Evolutionary conservation across 495 filamentous ascomycete species (phyloP).

Genomic region (Penicillium diatomitis): DNA sequence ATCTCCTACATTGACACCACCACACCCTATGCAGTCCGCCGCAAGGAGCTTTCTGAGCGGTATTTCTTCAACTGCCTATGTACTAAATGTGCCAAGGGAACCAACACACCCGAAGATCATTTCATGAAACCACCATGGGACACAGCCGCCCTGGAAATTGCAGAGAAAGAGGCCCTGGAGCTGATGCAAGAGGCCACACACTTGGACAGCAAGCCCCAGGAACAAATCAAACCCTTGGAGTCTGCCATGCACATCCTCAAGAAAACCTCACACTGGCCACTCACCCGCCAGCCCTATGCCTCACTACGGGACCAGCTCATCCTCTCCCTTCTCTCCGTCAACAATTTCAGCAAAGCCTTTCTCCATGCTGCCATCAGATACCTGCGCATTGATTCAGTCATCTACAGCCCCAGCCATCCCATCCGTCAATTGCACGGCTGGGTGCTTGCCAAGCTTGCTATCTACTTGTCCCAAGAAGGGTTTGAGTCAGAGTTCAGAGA

Average conservation of each 20-base stretch:
- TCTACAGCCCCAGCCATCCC: slow-evolving; percentile 31
- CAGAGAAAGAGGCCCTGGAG: slow-evolving; percentile 17
- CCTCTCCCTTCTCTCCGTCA: slow-evolving; percentile 19
- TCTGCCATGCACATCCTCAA: slow-evolving; percentile 18
- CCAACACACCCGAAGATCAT: slow-evolving; percentile 14
- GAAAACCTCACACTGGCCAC: slow-evolving; percentile 15
- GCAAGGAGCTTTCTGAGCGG: slow-evolving; percentile 41
- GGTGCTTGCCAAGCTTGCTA: slow-evolving; percentile 28
- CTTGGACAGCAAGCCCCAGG: slow-evolving; percentile 6
- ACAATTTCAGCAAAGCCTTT: slow-evolving; percentile 26
- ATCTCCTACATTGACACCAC: slow-evolving; percentile 62
- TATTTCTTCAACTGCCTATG: slow-evolving; percentile 64
- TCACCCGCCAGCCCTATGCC: slow-evolving; percentile 33
- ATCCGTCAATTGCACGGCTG: slow-evolving; percentile 36
- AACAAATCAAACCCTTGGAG: slow-evolving; percentile 14
- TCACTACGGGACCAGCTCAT: slow-evolving; percentile 33
- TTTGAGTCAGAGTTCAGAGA: slow-evolving; percentile 12
- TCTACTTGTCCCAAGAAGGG: slow-evolving; percentile 26
- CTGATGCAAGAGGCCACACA: slow-evolving; percentile 16
- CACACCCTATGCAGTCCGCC: slow-evolving; percentile 37
- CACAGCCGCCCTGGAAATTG: slow-evolving; percentile 8
- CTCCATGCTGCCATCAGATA: slow-evolving; percentile 31
- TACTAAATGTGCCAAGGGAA: slow-evolving; percentile 36
- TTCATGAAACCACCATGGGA: slow-evolving; percentile 6
- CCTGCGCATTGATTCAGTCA: slow-evolving; percentile 26